These are phyloP conservation scores for Tephrocybe sp. DNA, from an alignment of 768 basidiomycete species.

Conservation along the genomic window DNA sequence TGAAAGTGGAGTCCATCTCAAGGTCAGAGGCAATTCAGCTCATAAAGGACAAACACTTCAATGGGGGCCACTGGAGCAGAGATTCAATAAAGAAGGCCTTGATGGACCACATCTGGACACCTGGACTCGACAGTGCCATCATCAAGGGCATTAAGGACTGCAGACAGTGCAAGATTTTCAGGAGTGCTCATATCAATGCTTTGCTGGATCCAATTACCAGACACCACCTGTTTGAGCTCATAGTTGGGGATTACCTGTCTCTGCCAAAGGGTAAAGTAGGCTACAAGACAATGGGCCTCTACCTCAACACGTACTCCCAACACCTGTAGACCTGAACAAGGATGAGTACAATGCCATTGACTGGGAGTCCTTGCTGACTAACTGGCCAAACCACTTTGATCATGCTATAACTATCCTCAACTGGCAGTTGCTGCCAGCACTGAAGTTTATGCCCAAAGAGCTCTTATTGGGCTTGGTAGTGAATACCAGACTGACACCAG, in stretches of 20 bases:
- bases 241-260: conserved; percentile 26
- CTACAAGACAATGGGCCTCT: conserved; percentile 15
- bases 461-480: too few species aligned
- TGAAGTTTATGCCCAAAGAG: too few species aligned
- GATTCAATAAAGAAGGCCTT: too few species aligned
- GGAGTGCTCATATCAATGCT: conserved; percentile 28
- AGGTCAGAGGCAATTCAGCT: too few species aligned
- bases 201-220: conserved; percentile 36
- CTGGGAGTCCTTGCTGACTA: background rate
- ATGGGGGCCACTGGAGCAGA: too few species aligned
- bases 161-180: too few species aligned
- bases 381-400: conserved; percentile 35
- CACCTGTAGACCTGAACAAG: conserved; percentile 16
- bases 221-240: conserved; percentile 34
- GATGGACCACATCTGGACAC: too few species aligned
- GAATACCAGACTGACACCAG: too few species aligned
- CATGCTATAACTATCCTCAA: too few species aligned
- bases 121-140: conserved; percentile 27
- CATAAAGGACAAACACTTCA: too few species aligned
- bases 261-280: conserved; percentile 30
- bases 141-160: conserved; percentile 24
- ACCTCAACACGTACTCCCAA: conserved; percentile 30
- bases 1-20: too few species aligned
- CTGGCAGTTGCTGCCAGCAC: too few species aligned
- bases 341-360: background rate